These are phyloP conservation scores for Linanthus parryae DNA, from an alignment of 148 eudicot genomes.

Conservation along the genomic window DNA sequence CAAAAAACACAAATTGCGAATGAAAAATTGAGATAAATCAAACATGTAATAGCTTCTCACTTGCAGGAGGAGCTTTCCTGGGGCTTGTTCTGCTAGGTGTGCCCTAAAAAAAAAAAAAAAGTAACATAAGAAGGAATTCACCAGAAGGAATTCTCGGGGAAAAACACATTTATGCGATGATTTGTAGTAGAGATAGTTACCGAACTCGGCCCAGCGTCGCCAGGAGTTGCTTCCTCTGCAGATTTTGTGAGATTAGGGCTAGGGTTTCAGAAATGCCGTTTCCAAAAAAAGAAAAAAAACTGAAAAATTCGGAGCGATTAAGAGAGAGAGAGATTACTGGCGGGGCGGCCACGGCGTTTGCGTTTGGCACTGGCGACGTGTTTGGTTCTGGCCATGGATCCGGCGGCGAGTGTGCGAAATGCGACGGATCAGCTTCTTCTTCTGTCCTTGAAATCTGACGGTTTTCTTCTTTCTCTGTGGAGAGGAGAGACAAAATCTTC, in stretches of 20 bases:
- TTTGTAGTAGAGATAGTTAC: too few relatives aligned
- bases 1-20: background rate
- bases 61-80: conserved; percentile 10
- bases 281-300: background rate
- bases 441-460: too few relatives aligned
- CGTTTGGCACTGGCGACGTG: background rate
- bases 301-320: background rate
- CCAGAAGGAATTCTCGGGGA: too few relatives aligned
- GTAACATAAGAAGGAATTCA: too few relatives aligned
- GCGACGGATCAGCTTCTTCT: too few relatives aligned
- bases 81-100: conserved; percentile 8
- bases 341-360: background rate
- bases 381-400: conserved; percentile 4
- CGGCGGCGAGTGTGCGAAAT: background rate
- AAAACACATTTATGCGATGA: too few relatives aligned
- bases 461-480: background rate
- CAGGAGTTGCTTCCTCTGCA: too few relatives aligned
- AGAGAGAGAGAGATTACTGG: conserved; percentile 1
- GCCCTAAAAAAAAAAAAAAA: conserved; percentile 1
- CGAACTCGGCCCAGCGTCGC: too few relatives aligned
- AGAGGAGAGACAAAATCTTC: too few relatives aligned
- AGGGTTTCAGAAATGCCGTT: background rate
- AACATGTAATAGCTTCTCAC: background rate
- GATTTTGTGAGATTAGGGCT: background rate
- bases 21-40: background rate